Conservation (phyloP, 768 basidiomycete genomes). For the Sarcodon sp. region DNA sequence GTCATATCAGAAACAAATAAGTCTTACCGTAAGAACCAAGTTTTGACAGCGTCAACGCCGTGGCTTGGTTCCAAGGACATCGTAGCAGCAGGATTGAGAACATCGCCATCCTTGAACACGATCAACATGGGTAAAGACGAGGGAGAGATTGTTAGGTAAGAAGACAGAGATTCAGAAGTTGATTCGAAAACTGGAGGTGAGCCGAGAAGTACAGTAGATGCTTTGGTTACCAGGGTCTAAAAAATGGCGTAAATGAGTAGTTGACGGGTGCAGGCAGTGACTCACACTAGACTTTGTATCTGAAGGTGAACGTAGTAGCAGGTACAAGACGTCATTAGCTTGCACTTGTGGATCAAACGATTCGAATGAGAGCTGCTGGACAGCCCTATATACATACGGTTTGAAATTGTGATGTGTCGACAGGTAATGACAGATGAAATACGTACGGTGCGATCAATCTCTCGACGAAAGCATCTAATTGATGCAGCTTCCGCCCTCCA, state of each 20-base stretch:
- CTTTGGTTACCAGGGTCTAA: constrained; percentile 42
- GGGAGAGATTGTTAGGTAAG: constrained; percentile 6
- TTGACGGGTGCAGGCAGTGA: neutral
- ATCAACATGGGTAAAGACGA: constrained; percentile 49
- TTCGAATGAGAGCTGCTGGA: constrained; percentile 24
- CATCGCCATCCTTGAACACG: constrained; percentile 49
- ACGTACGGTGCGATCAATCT: constrained; percentile 66
- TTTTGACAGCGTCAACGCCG: constrained; percentile 10
- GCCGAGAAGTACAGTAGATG: constrained; percentile 36
- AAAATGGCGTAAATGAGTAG: neutral
- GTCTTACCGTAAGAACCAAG: neutral
- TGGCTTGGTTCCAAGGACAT: constrained; percentile 3
- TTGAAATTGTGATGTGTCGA: neutral
- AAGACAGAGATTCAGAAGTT: constrained; percentile 15
- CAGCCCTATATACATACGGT: constrained; percentile 15
- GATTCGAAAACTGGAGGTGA: constrained; percentile 35
- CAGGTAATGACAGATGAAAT: neutral
- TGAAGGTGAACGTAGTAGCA: constrained; percentile 34
- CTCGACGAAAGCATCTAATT: constrained; percentile 60
- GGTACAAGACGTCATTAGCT: constrained; percentile 41
- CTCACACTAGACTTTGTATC: constrained; percentile 22
- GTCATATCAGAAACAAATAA: constrained; percentile 20
- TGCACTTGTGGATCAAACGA: constrained; percentile 30
- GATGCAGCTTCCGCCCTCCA: constrained; percentile 58
- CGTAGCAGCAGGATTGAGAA: constrained; percentile 22